A percentile compares a stretch with the other conserved stretches of the same genome.
Evolutionary conservation across 257 asterid genomes (phyloP).

Genomic region (Dorcoceras hygrometricum): DNA sequence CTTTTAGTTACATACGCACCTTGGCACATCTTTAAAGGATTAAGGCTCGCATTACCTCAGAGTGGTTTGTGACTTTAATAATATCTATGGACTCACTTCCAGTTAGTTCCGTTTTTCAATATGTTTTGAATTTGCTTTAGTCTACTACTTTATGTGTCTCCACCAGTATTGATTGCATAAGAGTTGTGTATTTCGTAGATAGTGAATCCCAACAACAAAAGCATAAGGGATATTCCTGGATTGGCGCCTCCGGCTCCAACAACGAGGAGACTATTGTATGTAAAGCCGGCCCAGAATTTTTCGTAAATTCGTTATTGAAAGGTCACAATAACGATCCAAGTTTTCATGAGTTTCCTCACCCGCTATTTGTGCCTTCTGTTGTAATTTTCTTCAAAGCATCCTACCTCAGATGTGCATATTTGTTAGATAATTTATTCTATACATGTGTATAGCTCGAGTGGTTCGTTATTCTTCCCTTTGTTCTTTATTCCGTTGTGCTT

Average conservation of each 20-base stretch:
- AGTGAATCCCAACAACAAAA: conserved; percentile 82
- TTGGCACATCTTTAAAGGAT: neutral
- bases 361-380: conserved; percentile 10
- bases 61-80: neutral
- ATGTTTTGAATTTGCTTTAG: neutral
- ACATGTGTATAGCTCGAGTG: neutral
- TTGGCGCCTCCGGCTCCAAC: conserved; percentile 95
- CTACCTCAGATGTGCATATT: conserved; percentile 38
- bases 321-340: conserved; percentile 18
- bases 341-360: conserved; percentile 16
- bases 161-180: conserved; percentile 62
- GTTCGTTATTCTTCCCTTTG: neutral
- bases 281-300: conserved; percentile 33
- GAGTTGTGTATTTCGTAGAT: conserved; percentile 39
- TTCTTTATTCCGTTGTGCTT: neutral
- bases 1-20: neutral
- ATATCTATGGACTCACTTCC: neutral
- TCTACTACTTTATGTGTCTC: conserved; percentile 31
- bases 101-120: neutral
- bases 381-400: conserved; percentile 22
- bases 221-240: conserved; percentile 89
- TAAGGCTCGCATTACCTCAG: neutral
- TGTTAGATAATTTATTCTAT: neutral
- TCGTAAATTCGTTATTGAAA: conserved; percentile 23
- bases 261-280: conserved; percentile 71